phyloP scores from a whole-genome alignment of 1,284 basidiomycete genomes.

The Paramarasmius palmivorus region DNA sequence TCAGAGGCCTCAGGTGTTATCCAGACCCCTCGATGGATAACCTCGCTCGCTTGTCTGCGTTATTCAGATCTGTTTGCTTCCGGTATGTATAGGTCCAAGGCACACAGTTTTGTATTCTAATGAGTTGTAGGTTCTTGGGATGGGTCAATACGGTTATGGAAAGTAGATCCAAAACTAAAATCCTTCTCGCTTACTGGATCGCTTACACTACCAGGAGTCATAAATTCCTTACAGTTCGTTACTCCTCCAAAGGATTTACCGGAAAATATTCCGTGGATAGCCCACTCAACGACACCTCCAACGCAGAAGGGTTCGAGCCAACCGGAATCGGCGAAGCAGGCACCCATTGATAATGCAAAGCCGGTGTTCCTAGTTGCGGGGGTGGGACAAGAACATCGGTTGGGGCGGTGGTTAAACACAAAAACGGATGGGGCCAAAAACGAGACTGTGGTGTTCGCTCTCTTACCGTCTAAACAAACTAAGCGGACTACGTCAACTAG shows the following conservation, averaged over 20 bases:
- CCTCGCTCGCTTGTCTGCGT: conserved; percentile 75
- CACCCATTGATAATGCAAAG: conserved; percentile 25
- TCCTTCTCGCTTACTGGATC: conserved; percentile 71
- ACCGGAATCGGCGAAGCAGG: conserved; percentile 15
- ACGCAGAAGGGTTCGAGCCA: conserved; percentile 6
- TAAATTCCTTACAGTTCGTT: conserved; percentile 89
- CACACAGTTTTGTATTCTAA: conserved; percentile 3
- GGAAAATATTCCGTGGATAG: conserved; percentile 43
- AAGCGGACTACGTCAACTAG: not conserved
- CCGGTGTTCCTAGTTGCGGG: conserved; percentile 75
- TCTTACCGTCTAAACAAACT: conserved; percentile 40
- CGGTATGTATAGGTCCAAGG: conserved; percentile 44
- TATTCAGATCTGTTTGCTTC: conserved; percentile 93
- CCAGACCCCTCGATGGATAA: conserved; percentile 88
- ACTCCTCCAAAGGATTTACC: conserved; percentile 56
- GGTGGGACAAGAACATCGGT: conserved; percentile 83
- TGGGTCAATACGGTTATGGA: conserved; percentile 87
- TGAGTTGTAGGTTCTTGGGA: conserved; percentile 83
- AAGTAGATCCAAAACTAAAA: conserved; percentile 74
- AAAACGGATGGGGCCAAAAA: conserved; percentile 71
- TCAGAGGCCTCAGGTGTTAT: conserved; percentile 77
- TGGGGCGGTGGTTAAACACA: conserved; percentile 86
- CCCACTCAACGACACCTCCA: not conserved
- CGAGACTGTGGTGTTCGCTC: conserved; percentile 65
- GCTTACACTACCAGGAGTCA: conserved; percentile 72